Conservation (phyloP, 345 rosid species). For the Lepidium sativum region DNA sequence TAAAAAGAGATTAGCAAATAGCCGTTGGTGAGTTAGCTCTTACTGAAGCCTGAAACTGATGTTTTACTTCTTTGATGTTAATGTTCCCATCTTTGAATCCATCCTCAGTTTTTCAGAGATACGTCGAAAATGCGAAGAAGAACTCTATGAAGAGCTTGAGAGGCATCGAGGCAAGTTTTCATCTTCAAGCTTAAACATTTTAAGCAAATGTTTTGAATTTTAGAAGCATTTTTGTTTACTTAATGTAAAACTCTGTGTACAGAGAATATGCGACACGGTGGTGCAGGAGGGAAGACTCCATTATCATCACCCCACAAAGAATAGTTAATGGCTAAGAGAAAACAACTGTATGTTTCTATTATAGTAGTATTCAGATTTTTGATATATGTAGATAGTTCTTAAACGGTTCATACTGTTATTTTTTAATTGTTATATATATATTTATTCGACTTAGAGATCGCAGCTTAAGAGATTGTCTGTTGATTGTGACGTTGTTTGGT, state of each 20-base stretch:
- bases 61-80: neutral
- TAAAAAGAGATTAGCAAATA: constrained; percentile 27
- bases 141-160: constrained; percentile 81
- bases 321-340: constrained; percentile 38
- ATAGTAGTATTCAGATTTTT: neutral
- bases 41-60: neutral
- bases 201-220: neutral
- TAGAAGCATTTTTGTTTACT: neutral
- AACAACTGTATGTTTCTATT: constrained; percentile 23
- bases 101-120: constrained; percentile 49
- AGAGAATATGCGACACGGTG: constrained; percentile 65
- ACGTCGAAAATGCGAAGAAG: constrained; percentile 74
- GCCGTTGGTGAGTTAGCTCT: constrained; percentile 43
- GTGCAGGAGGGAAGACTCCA: constrained; percentile 46
- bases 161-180: constrained; percentile 47
- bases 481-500: neutral
- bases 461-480: neutral
- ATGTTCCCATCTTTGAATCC: constrained; percentile 19
- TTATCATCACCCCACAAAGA: constrained; percentile 55
- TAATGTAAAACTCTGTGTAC: constrained; percentile 13
- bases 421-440: neutral
- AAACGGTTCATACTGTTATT: constrained; percentile 1
- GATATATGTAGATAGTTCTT: constrained; percentile 22
- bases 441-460: neutral
- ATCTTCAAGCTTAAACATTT: neutral